These are phyloP conservation scores for Domatiomyces catenatus DNA, from an alignment of 2,329 filamentous ascomycete genomes.

Conservation along the genomic window DNA sequence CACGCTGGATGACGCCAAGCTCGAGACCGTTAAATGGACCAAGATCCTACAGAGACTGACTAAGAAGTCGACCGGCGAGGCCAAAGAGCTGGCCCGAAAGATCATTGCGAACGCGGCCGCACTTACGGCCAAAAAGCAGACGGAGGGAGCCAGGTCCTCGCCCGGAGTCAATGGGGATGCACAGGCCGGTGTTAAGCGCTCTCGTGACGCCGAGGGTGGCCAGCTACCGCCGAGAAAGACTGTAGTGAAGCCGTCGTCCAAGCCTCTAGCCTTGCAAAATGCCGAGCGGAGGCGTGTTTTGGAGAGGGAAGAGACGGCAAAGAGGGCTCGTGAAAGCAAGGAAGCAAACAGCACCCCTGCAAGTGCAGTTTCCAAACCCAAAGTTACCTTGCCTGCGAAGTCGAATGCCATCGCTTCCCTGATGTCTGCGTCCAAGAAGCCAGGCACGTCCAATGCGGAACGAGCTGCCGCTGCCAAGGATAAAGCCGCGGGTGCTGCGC, in stretches of 20 bases:
- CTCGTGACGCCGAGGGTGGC: constrained; percentile 22
- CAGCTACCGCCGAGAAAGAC: constrained; percentile 25
- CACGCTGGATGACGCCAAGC: constrained; percentile 41
- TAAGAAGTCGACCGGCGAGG: constrained; percentile 43
- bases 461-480: constrained; percentile 27
- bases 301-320: constrained; percentile 9
- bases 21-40: constrained; percentile 44
- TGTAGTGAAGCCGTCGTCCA: constrained; percentile 22
- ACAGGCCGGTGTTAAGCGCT: constrained; percentile 24
- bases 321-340: constrained; percentile 6
- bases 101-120: constrained; percentile 36
- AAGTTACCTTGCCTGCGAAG: constrained; percentile 23
- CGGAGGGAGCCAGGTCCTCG: constrained; percentile 23
- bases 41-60: constrained; percentile 42
- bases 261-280: constrained; percentile 17
- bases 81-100: constrained; percentile 39
- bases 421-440: constrained; percentile 34
- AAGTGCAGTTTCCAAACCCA: constrained; percentile 20
- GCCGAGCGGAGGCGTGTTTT: constrained; percentile 15
- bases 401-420: constrained; percentile 32
- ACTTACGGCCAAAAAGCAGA: constrained; percentile 28
- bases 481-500: constrained; percentile 19
- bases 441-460: constrained; percentile 35
- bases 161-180: constrained; percentile 10
- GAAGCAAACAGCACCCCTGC: constrained; percentile 10